Base-by-base conservation (phyloP, 768 basidiomycete genomes). In the Lactarius akahatsu region DNA sequence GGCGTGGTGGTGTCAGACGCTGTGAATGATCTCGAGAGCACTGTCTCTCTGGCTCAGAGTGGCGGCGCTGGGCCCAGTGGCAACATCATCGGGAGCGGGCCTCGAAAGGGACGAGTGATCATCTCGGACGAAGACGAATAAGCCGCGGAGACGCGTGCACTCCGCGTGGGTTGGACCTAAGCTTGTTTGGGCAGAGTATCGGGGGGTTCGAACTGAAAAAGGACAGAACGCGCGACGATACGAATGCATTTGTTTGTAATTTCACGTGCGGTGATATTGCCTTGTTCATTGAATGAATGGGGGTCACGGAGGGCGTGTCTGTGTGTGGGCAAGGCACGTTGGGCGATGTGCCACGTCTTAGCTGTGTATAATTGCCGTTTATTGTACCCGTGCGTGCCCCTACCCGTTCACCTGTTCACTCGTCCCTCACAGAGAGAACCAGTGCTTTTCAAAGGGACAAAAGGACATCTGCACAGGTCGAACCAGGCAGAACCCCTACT, bases 81-180 rank as follows among this genome's bases (percentile, higher is more conserved):
- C 63, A 30, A 36, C 38, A 40, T 11, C 65, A 59, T 52, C 50
- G 50, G 71, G 45, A 56, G 70, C 28, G 16, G 59, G 59, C 64
- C 58, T 41, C 73, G 71, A 69, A 78, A 74, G 59, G 71, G 74
- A 26, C 74, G 74, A 2, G 47, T 78, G 15, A 73, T 80, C 38
- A 73, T 80, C 36, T 80, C 78, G 41, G 79, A 80, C 47, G 76
- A 76, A 61, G 79, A 81, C n/a, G 79, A 77, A 18, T 72, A 32
- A 71, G 61, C 66, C 66, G 66, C 61, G 66, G 65, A 61, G 55
- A 0, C 65, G 61, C 66, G 66, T 67, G 57, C 61, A 67, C 66
- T 59, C 66, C 62, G 66, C 66, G 66, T 63, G 66, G 38, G 40
- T 28, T 58, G 50, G 30, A 36, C 13, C 50, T 52, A 26, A 13